Evolutionary conservation across 2,329 filamentous ascomycete genomes (phyloP).

Genomic region (Ascochyta koolunga): DNA sequence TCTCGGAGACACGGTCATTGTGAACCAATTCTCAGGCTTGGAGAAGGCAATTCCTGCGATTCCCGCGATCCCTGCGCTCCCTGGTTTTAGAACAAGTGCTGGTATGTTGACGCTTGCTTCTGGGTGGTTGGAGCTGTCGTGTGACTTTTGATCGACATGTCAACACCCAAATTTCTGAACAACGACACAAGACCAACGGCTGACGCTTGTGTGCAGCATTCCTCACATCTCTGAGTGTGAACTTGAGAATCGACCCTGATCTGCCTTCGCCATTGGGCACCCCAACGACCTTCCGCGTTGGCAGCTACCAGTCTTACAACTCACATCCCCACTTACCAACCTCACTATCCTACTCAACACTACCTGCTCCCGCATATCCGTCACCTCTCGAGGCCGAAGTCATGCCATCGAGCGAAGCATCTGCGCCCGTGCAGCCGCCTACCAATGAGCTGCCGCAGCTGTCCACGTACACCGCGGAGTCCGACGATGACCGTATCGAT

Average conservation of each 20-base stretch:
- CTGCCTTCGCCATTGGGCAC: constrained; percentile 67
- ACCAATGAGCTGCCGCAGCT: constrained; percentile 60
- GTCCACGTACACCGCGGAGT: constrained; percentile 60
- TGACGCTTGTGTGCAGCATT: constrained; percentile 64
- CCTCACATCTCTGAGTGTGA: constrained; percentile 80
- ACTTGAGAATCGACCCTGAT: constrained; percentile 69
- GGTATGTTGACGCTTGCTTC: constrained; percentile 39
- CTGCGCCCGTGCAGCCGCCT: constrained; percentile 28
- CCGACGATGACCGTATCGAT: constrained; percentile 66
- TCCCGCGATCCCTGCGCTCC: constrained; percentile 44
- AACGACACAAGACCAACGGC: constrained; percentile 6
- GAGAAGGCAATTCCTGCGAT: constrained; percentile 48
- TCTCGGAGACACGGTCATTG: constrained; percentile 36
- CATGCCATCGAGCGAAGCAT: constrained; percentile 46
- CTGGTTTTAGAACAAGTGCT: constrained; percentile 48
- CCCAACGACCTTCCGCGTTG: constrained; percentile 62
- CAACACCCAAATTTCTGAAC: constrained; percentile 3
- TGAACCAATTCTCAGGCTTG: constrained; percentile 42
- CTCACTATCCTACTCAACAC: constrained; percentile 53
- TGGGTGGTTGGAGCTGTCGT: constrained; percentile 23
- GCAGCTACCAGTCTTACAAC: constrained; percentile 53
- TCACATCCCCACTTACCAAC: constrained; percentile 63
- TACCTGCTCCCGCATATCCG: constrained; percentile 44
- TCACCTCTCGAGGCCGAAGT: constrained; percentile 43
- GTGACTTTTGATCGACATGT: constrained; percentile 19